Evolutionary conservation across 176 grass and related monocot genomes (phyloP).

Genomic region (Bromus sterilis): DNA sequence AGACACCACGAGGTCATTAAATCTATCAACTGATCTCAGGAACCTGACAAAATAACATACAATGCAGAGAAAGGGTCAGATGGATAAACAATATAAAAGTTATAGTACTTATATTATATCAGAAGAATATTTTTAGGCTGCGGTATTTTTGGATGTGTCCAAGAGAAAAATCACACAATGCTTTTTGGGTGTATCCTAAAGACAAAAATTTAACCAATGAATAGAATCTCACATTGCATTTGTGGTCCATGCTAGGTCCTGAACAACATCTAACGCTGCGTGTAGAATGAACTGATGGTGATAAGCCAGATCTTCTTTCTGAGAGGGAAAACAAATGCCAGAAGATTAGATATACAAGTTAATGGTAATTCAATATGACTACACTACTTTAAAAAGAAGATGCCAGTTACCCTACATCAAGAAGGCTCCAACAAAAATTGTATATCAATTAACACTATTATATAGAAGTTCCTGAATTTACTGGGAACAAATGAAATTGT

Average conservation of each 20-base stretch:
- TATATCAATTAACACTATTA: not conserved
- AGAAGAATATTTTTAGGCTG: not conserved
- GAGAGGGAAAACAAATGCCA: conserved; percentile 2
- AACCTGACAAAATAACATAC: conserved; percentile 48
- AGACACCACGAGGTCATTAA: conserved; percentile 85
- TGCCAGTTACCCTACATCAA: not conserved
- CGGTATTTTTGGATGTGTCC: not conserved
- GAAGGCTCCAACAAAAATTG: not conserved
- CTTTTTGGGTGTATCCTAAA: not conserved
- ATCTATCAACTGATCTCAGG: conserved; percentile 84
- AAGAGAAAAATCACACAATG: not conserved
- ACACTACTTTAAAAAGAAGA: not conserved
- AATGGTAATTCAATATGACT: conserved; percentile 3
- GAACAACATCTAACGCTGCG: conserved; percentile 84
- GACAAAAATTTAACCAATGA: conserved; percentile 6
- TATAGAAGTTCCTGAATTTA: not conserved
- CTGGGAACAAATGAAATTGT: not conserved
- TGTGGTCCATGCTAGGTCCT: conserved; percentile 91
- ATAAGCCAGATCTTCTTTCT: conserved; percentile 86
- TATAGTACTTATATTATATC: too few relatives aligned
- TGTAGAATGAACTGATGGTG: conserved; percentile 94
- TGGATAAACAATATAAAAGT: not conserved
- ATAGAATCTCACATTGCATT: conserved; percentile 65
- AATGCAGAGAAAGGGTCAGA: not conserved
- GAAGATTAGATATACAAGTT: conserved; percentile 4